These are phyloP conservation scores for Thelephora ganbajun DNA, from an alignment of 768 basidiomycete species.

Conservation along the genomic window DNA sequence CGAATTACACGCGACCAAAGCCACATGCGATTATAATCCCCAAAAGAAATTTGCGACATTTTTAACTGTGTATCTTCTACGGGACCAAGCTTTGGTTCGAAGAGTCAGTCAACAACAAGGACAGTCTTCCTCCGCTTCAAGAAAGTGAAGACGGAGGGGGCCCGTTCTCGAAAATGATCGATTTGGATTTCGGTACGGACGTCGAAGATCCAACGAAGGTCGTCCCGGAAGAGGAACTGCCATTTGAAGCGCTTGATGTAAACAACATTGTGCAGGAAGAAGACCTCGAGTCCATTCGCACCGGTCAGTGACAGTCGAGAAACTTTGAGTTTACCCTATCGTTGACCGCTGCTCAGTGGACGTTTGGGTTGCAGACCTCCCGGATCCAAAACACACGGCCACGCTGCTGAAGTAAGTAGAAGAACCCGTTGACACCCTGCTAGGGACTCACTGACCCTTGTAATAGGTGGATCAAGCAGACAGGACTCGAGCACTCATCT, in stretches of 20 bases:
- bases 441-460: background rate
- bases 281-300: slow-evolving; percentile 38
- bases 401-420: slow-evolving; percentile 44
- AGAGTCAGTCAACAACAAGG: slow-evolving; percentile 7
- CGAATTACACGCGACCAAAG: no score
- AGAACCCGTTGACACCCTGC: background rate
- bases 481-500: slow-evolving; percentile 42
- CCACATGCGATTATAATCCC: no score
- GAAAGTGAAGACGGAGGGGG: slow-evolving; percentile 34
- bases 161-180: slow-evolving; percentile 16
- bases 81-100: slow-evolving; percentile 55
- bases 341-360: slow-evolving; percentile 27
- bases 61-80: slow-evolving; percentile 73
- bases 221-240: slow-evolving; percentile 44
- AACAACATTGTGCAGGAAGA: slow-evolving; percentile 49
- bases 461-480: slow-evolving; percentile 55
- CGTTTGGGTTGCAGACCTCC: slow-evolving; percentile 70
- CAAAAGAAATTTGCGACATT: no score
- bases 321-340: slow-evolving; percentile 1
- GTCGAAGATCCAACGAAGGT: slow-evolving; percentile 28
- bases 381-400: slow-evolving; percentile 42
- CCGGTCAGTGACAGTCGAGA: slow-evolving; percentile 25
- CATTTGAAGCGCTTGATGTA: slow-evolving; percentile 48
- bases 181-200: slow-evolving; percentile 5
- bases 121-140: slow-evolving; percentile 2